Evolutionary conservation across 805 yeast species (phyloP), one percentile per base, ranked within the genome.

Genomic region (Nakazawaea ishiwadae): DNA sequence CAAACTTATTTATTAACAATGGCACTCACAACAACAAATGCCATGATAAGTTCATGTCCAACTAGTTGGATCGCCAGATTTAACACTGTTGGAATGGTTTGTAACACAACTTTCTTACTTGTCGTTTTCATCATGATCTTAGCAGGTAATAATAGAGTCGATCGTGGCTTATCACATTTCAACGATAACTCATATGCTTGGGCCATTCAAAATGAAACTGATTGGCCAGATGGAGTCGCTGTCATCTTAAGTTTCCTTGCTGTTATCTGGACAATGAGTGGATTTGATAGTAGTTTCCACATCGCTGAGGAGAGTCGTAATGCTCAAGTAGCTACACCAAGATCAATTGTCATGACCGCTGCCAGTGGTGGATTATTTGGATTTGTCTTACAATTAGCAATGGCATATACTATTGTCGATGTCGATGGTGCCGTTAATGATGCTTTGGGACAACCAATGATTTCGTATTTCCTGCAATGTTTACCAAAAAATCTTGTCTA

Each of bases 271-370:
- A 76, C 82, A 29, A 80, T 82, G 86, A 72, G 82, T 34, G 88
- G 87, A 18, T 83, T 79, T 53, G 88, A 82, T 54, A 77, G 84
- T 17, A 84, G 88, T 0, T 82, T 81, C 65, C 88, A 83, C 52
- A 63, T 82, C 46, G 70, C 84, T n/a, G 90, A 81, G 60, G 89
- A 82, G 52, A 75, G 82, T 49, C 62, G 79, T 38, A 79, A 81
- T 53, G 84, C 86, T 5, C 63, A 74, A 27, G 59, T 37, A 6
- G 84, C 84, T 4, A 78, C 81, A 8, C 87, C 88, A n/a, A 68
- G 70, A 45, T 84, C 85, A 21, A 80, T 81, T 49, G 76, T 78
- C 16, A 58, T 78, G 58, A 78, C 84, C 14, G 67, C 80, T 7
- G 52, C 68, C 10, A 59, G 69, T 35, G 81, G 84, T 45, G 83